A percentile compares a stretch with the other conserved stretches of the same genome.
These are phyloP conservation scores for Candida maesae DNA, from an alignment of 805 yeast genomes.

Conservation along the genomic window DNA sequence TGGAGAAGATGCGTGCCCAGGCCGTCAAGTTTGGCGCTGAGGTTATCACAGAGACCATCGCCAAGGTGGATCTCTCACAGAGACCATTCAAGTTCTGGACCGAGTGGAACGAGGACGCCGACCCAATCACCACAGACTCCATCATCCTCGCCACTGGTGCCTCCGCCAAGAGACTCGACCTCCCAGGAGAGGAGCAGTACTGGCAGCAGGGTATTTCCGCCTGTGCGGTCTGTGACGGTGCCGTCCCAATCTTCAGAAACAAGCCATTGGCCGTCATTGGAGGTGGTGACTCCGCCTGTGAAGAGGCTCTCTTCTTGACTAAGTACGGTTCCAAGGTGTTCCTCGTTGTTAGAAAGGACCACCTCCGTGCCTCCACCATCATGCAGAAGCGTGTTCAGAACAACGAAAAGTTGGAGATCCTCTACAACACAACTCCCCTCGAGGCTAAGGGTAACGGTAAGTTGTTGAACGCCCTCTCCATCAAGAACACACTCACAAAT, in stretches of 20 bases:
- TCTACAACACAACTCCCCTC: conserved; percentile 78
- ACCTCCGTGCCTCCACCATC: conserved; percentile 89
- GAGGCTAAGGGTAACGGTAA: conserved; percentile 96
- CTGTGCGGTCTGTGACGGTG: conserved; percentile 99
- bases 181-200: conserved; percentile 96
- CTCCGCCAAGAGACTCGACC: conserved; percentile 86
- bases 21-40: conserved; percentile 86
- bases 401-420: conserved; percentile 85
- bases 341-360: conserved; percentile 90
- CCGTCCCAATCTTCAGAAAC: conserved; percentile 97
- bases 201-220: conserved; percentile 99
- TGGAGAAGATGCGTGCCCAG: conserved; percentile 94
- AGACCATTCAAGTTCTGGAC: conserved; percentile 97
- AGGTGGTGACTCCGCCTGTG: conserved; percentile 99
- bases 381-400: conserved; percentile 91
- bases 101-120: conserved; percentile 89
- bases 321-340: conserved; percentile 96
- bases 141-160: conserved; percentile 97
- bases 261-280: conserved; percentile 97
- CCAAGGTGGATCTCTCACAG: conserved; percentile 83
- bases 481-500: conserved; percentile 70
- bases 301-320: conserved; percentile 95
- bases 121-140: conserved; percentile 90
- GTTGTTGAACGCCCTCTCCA: conserved; percentile 57
- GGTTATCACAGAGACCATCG: conserved; percentile 89